Base-by-base conservation (phyloP, 805 yeast species). In the Candida koratica region DNA sequence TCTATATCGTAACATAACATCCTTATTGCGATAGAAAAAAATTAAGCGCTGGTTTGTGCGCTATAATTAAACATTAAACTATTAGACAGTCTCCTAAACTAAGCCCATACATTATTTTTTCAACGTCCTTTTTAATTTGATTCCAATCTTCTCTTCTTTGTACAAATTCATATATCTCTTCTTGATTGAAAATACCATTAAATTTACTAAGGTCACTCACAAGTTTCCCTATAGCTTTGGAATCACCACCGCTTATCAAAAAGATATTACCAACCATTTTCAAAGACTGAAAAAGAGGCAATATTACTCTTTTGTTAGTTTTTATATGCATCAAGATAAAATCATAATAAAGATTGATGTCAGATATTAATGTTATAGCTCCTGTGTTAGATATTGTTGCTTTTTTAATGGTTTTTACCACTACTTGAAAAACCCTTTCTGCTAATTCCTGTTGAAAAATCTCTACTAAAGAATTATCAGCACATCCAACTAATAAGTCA, bases 361-460 rank as follows among this genome's bases (percentile, higher is more conserved):
- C 98, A 13, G 84, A 73, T 17, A 88, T 87, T 37, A 90, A 70
- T 34, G 75, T 78, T 17, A 87, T 73, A 0, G 97, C 95, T 2
- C 98, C 97, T 9, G 72, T 73, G 2, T 79, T 79, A 3, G 94
- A 84, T 1, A 90, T 76, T 0, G 79, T 74, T 15, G 70, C 53
- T 51, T 79, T 78, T 48, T 88, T 86, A 38, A 93, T 69, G 39
- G 84, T 76, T 53, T 86, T 88, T 27, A 86, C 84, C 18, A 93
- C 63, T 1, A 80, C 68, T 25, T 75, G 79, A 51, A 86, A 87
- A 42, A 93, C 81, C 28, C 97, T 58, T 55, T 87, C 85, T 0
- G 96, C 96, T 22, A 90, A 80, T 51, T 93, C 98, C 53, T 89
- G 95, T 49, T 89, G 93, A 53, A 88, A 93, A 0, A 90, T 94